Conservation (phyloP, 129 eudicot genomes). For the Lactuca saligna region DNA sequence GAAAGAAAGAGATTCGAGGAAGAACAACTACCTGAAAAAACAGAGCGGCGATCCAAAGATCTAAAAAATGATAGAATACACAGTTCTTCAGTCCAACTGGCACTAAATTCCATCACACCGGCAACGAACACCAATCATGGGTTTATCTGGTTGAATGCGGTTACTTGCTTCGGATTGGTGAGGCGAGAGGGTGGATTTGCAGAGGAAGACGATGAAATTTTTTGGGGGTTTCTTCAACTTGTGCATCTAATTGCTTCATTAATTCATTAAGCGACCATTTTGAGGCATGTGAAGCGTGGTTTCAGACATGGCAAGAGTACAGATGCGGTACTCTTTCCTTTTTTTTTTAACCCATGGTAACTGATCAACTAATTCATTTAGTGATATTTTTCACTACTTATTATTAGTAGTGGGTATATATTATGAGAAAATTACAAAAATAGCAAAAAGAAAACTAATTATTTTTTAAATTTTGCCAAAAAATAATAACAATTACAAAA, state of each 20-base stretch:
- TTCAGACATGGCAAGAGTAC: slow-evolving; percentile 12
- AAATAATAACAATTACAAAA: no score
- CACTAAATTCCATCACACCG: slow-evolving; percentile 5
- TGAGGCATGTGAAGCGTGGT: slow-evolving; percentile 22
- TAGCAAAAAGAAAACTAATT: no score
- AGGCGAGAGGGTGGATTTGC: slow-evolving; percentile 12
- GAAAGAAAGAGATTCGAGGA: neutral
- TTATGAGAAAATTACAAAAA: no score
- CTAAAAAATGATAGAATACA: neutral
- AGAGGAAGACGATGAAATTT: slow-evolving; percentile 13
- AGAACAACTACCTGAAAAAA: slow-evolving; percentile 23
- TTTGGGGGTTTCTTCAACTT: neutral
- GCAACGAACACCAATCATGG: slow-evolving; percentile 7
- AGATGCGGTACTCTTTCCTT: slow-evolving; percentile 1
- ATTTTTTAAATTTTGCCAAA: no score
- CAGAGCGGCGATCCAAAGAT: slow-evolving; percentile 16
- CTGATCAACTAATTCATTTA: no score
- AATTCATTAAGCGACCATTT: slow-evolving; percentile 22
- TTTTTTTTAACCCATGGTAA: neutral
- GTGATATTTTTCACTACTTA: no score
- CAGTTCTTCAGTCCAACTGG: slow-evolving; percentile 8
- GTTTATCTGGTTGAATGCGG: neutral
- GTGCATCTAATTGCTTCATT: slow-evolving; percentile 6
- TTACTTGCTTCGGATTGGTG: slow-evolving; percentile 13
- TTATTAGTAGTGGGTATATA: no score